Evolutionary conservation across 2,329 filamentous ascomycete genomes (phyloP), one percentile per base, ranked within the genome.

Genomic region (Sordariomycetes sp.): DNA sequence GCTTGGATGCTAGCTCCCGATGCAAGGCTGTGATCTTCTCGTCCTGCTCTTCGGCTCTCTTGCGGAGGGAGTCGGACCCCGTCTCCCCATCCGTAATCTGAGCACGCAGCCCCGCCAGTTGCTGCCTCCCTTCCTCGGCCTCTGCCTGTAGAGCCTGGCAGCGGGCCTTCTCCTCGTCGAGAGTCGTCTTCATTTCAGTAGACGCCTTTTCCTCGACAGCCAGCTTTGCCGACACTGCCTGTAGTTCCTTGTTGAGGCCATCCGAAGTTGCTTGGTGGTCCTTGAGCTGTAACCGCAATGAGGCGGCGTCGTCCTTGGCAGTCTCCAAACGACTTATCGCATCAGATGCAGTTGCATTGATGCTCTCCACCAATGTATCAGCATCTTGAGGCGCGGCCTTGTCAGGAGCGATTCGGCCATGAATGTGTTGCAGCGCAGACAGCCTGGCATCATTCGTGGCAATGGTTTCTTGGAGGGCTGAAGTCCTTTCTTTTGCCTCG

Each of bases 51-150:
- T 86, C 83, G 3, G 95, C 78, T 58, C 85, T 82, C 70, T 86
- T 87, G 58, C 88, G 85, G 58, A 96, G 73, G 32, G 83, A 85
- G 69, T 92, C 89, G 0, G 90, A 91, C 5, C 90, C 90, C 3
- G 86, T 91, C 70, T 94, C 90, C 18, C 90, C 91, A 62, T 92
- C 88, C 1, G 88, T 83, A 66, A 96, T 86, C 68, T 87, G 88
- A 18, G 77, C 75, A 59, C 89, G 83, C 24, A 96, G 74, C 32
- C 80, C 76, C 59, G 79, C 81, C 24, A 96, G 77, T 64, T 94
- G 87, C 16, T 79, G 75, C 46, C 88, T 84, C 60, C 88, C 83
- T 59, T 88, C 83, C 2, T 79, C 76, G 3, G 85, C 69, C 64
- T 86, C 81, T 32, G 66, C 69, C 64, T 86, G 81, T 0, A 86